phyloP scores from a whole-genome alignment of 1,284 basidiomycete genomes.

The Ustilago loliicola region DNA sequence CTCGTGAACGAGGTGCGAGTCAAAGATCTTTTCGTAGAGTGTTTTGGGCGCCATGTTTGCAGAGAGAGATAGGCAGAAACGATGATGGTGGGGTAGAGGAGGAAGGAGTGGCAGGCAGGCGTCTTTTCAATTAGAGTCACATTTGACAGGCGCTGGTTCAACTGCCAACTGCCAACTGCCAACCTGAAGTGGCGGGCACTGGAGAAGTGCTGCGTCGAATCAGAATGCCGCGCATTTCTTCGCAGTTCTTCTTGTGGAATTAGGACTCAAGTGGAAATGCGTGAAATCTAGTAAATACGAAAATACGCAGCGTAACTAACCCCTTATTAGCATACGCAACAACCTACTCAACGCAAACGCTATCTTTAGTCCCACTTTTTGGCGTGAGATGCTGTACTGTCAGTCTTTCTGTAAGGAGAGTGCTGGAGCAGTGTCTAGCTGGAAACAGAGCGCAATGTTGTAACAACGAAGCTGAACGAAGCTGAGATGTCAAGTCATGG shows the following conservation, averaged over 20 bases:
- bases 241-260: conserved; percentile 25
- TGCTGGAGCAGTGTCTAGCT: neutral
- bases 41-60: conserved; percentile 57
- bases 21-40: conserved; percentile 69
- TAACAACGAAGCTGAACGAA: too few species aligned
- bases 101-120: neutral
- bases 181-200: too few species aligned
- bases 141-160: too few species aligned
- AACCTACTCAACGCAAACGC: too few species aligned
- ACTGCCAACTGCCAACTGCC: too few species aligned
- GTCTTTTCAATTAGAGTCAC: conserved; percentile 2
- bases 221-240: neutral
- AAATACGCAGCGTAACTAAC: conserved; percentile 20
- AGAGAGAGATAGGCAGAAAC: neutral
- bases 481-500: neutral
- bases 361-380: too few species aligned
- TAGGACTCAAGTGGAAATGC: conserved; percentile 40
- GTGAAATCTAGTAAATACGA: conserved; percentile 8
- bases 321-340: too few species aligned
- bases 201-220: neutral
- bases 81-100: conserved; percentile 14
- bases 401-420: neutral
- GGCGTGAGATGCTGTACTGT: neutral
- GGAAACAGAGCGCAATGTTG: neutral
- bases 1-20: conserved; percentile 64